Percentiles rank a stretch among this genome's conserved stretches.
Evolutionary conservation across 73 alveolate genomes (phyloP).

Genomic region (Halteria grandinella): DNA sequence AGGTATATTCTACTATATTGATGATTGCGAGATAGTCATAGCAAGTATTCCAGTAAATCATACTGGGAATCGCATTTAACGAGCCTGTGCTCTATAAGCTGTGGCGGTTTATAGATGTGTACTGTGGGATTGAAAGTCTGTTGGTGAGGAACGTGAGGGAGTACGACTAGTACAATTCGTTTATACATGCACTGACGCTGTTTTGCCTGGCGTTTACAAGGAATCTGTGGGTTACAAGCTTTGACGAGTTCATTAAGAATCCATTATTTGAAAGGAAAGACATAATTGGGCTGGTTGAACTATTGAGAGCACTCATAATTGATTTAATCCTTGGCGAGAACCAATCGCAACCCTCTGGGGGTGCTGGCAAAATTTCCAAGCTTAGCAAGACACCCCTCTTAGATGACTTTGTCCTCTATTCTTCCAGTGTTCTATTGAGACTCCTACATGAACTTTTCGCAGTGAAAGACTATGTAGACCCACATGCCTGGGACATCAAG

Average conservation of each 20-base stretch:
- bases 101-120: slow-evolving; percentile 68
- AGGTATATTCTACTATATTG: slow-evolving; percentile 63
- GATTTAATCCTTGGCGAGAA: slow-evolving; percentile 23
- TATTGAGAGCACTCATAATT: slow-evolving; percentile 34
- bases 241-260: slow-evolving; percentile 65
- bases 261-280: slow-evolving; percentile 58
- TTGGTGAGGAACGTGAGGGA: slow-evolving; percentile 29
- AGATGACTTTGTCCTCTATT: slow-evolving; percentile 56
- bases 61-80: slow-evolving; percentile 73
- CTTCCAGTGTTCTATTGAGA: slow-evolving; percentile 51
- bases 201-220: slow-evolving; percentile 61
- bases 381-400: background rate
- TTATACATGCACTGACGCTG: slow-evolving; percentile 34
- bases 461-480: slow-evolving; percentile 48
- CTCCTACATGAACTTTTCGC: slow-evolving; percentile 61
- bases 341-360: too few species aligned
- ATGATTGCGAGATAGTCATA: slow-evolving; percentile 49
- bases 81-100: slow-evolving; percentile 61
- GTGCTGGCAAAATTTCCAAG: background rate
- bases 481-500: slow-evolving; percentile 48
- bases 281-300: slow-evolving; percentile 34
- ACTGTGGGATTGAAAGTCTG: slow-evolving; percentile 57
- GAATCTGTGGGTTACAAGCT: slow-evolving; percentile 63
- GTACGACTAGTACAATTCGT: slow-evolving; percentile 38
- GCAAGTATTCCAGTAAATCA: slow-evolving; percentile 56